Percentiles rank a stretch among this genome's conserved stretches.
Evolutionary conservation across 148 eudicot species (phyloP).

Genomic region (Agrostemma githago): DNA sequence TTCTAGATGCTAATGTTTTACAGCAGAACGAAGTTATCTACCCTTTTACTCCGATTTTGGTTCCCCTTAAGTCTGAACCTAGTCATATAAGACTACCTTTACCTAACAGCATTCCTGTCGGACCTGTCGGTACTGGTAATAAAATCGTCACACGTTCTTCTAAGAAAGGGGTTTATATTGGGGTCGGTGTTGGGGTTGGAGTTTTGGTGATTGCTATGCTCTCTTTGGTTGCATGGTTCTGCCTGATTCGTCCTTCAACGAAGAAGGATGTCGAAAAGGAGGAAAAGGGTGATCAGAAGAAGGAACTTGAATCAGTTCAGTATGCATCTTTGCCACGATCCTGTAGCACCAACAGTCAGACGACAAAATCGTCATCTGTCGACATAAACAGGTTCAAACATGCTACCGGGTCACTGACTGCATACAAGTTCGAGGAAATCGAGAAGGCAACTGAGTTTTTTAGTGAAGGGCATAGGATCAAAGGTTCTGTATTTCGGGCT

Average conservation of each 20-base stretch:
- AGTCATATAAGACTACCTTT: constrained; percentile 22
- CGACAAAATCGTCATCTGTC: constrained; percentile 39
- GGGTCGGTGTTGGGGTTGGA: constrained; percentile 49
- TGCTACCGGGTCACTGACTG: constrained; percentile 53
- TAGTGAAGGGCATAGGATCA: constrained; percentile 43
- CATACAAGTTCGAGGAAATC: constrained; percentile 50
- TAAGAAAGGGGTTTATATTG: constrained; percentile 45
- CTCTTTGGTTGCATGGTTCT: constrained; percentile 33
- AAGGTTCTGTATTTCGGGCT: constrained; percentile 55
- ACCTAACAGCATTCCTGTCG: constrained; percentile 15
- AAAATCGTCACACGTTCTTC: constrained; percentile 29
- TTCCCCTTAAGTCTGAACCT: constrained; percentile 49
- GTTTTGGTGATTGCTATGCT: constrained; percentile 26
- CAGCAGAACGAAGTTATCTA: constrained; percentile 24
- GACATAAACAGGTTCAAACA: constrained; percentile 40
- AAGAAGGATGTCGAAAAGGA: constrained; percentile 16
- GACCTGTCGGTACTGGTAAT: constrained; percentile 22
- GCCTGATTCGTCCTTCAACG: constrained; percentile 19
- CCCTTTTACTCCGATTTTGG: constrained; percentile 55
- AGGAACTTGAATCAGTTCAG: constrained; percentile 15
- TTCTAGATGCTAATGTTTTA: constrained; percentile 55
- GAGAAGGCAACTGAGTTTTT: constrained; percentile 51
- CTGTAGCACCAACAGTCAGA: constrained; percentile 16
- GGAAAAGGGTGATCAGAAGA: constrained; percentile 16
- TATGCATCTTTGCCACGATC: constrained; percentile 23